These are phyloP conservation scores for Aureobasidium leucospermi DNA, from an alignment of 2,329 filamentous ascomycete genomes.

Conservation along the genomic window DNA sequence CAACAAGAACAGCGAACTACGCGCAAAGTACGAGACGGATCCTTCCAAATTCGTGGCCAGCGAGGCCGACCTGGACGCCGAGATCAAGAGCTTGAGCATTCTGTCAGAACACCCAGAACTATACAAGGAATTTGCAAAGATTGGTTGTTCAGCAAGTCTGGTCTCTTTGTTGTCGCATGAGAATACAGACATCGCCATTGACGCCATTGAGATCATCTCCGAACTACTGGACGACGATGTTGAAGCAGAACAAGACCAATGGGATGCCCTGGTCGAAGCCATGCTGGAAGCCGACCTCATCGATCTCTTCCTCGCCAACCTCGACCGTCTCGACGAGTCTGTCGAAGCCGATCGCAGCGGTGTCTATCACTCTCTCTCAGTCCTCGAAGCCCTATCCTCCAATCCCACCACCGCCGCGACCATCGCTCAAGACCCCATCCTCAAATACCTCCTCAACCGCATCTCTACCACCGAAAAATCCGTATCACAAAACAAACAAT, in stretches of 20 bases:
- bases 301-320: conserved; percentile 67
- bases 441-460: conserved; percentile 71
- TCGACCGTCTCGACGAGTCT: conserved; percentile 69
- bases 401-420: conserved; percentile 60
- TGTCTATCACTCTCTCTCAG: conserved; percentile 73
- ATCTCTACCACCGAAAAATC: conserved; percentile 57
- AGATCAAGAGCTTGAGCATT: conserved; percentile 80
- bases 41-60: conserved; percentile 75
- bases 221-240: conserved; percentile 95
- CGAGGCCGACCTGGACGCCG: conserved; percentile 83
- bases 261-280: conserved; percentile 63
- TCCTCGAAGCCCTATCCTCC: conserved; percentile 81
- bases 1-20: conserved; percentile 79
- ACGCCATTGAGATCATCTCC: conserved; percentile 77
- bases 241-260: conserved; percentile 69
- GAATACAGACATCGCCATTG: conserved; percentile 94
- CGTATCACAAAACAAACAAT: conserved; percentile 88
- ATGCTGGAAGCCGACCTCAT: conserved; percentile 61
- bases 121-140: conserved; percentile 70
- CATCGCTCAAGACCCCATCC: conserved; percentile 62
- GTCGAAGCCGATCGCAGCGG: conserved; percentile 69
- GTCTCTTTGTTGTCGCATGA: conserved; percentile 84
- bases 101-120: conserved; percentile 79
- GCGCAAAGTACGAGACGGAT: conserved; percentile 74
- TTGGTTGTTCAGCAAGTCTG: conserved; percentile 61